phyloP scores from a whole-genome alignment of 108 stramenopile species.

The Nitzschia putrida region DNA sequence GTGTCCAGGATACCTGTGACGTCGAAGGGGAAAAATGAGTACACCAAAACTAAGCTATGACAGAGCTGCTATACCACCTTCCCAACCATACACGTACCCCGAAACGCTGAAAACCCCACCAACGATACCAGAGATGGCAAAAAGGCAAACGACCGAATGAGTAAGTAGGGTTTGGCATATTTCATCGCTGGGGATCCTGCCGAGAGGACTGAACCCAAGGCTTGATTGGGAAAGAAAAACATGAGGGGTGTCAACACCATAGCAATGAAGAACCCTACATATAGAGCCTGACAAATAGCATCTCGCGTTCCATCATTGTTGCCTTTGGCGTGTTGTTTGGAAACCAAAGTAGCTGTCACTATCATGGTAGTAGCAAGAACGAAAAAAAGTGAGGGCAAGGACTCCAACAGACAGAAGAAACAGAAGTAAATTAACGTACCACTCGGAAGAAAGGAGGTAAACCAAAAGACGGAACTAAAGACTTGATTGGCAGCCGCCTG shows the following conservation, averaged over 20 bases:
- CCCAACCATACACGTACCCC: slow-evolving; percentile 31
- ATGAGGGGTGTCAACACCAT: slow-evolving; percentile 65
- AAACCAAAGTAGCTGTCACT: slow-evolving; percentile 83
- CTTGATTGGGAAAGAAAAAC: slow-evolving; percentile 58
- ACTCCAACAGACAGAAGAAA: no score
- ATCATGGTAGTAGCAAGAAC: neutral
- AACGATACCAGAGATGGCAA: slow-evolving; percentile 78
- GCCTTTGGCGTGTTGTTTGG: slow-evolving; percentile 78
- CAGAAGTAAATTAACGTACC: slow-evolving; percentile 32
- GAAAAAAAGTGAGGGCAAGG: neutral
- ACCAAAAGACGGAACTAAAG: slow-evolving; percentile 81
- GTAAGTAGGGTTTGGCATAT: slow-evolving; percentile 84
- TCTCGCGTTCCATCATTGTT: slow-evolving; percentile 73
- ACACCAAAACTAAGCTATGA: no score
- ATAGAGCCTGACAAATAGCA: slow-evolving; percentile 79
- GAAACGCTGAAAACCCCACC: slow-evolving; percentile 65
- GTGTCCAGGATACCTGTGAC: slow-evolving; percentile 71
- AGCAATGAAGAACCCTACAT: slow-evolving; percentile 73
- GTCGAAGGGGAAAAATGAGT: neutral
- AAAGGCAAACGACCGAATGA: slow-evolving; percentile 83
- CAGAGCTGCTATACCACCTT: neutral
- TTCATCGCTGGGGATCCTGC: slow-evolving; percentile 75
- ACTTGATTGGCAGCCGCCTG: slow-evolving; percentile 91
- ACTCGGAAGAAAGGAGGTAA: slow-evolving; percentile 81
- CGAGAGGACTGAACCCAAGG: slow-evolving; percentile 58